Evolutionary conservation across 2,329 filamentous ascomycete genomes (phyloP).

Genomic region (Epicoccum nigrum): DNA sequence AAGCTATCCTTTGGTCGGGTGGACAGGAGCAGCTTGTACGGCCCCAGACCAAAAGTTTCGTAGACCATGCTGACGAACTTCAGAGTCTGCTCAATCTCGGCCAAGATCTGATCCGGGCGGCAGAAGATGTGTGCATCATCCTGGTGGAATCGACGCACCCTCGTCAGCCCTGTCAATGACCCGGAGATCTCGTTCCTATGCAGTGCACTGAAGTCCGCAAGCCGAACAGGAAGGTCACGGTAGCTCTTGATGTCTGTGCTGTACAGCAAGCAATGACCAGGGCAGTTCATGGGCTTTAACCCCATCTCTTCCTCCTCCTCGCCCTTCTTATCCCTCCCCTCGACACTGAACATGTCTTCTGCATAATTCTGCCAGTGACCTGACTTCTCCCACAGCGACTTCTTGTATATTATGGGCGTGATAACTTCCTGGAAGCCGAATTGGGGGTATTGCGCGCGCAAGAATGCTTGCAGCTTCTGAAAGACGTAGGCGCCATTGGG

Average conservation of each 20-base stretch:
- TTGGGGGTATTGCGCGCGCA: conserved; percentile 80
- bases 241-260: conserved; percentile 75
- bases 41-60: conserved; percentile 70
- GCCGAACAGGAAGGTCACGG: conserved; percentile 79
- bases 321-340: conserved; percentile 56
- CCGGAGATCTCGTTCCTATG: conserved; percentile 87
- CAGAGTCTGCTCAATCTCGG: conserved; percentile 75
- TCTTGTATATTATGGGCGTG: conserved; percentile 90
- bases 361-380: conserved; percentile 90
- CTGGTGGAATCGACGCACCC: conserved; percentile 86
- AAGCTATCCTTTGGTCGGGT: conserved; percentile 78
- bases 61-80: conserved; percentile 78
- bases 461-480: conserved; percentile 80
- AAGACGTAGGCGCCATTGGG: conserved; percentile 83
- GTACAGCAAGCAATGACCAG: conserved; percentile 86
- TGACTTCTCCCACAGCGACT: conserved; percentile 82
- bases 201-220: conserved; percentile 86
- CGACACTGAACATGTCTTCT: conserved; percentile 90
- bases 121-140: conserved; percentile 94
- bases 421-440: conserved; percentile 90
- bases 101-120: conserved; percentile 73
- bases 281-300: conserved; percentile 93
- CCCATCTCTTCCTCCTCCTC: conserved; percentile 75
- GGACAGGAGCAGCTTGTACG: conserved; percentile 78
- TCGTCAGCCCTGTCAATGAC: conserved; percentile 78